Percentiles rank a stretch among this genome's conserved stretches.
Conservation (phyloP, 1,139 yeast species). For the Kodamaea suecica region DNA sequence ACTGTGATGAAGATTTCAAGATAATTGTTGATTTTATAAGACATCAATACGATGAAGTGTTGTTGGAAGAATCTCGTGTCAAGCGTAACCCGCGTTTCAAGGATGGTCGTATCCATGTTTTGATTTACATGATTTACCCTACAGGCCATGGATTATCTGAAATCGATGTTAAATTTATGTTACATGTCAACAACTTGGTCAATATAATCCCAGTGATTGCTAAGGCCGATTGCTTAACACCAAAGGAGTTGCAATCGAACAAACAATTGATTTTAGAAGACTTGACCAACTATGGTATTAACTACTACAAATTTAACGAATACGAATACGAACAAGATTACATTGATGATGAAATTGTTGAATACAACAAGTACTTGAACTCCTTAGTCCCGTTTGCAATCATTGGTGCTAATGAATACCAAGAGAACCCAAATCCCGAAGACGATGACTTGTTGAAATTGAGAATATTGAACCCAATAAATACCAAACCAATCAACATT, state of each 20-base stretch:
- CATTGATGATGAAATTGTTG: conserved; percentile 49
- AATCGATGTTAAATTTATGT: conserved; percentile 41
- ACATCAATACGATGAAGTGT: conserved; percentile 49
- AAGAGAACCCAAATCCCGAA: conserved; percentile 29
- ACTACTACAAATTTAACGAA: conserved; percentile 46
- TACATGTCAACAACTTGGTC: conserved; percentile 40
- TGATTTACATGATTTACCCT: conserved; percentile 47
- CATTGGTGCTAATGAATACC: conserved; percentile 45
- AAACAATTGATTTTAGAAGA: conserved; percentile 43
- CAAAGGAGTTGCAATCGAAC: conserved; percentile 34
- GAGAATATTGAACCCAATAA: conserved; percentile 35
- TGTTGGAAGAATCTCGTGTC: conserved; percentile 47
- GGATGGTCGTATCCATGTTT: conserved; percentile 48
- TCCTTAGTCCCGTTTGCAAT: conserved; percentile 41
- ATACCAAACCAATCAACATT: conserved; percentile 41
- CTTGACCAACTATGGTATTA: conserved; percentile 38
- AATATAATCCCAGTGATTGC: conserved; percentile 43
- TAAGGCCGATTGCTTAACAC: conserved; percentile 42
- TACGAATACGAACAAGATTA: conserved; percentile 48
- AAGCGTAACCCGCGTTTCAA: conserved; percentile 47
- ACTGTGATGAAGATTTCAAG: conserved; percentile 42
- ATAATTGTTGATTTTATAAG: conserved; percentile 48
- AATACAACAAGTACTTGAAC: conserved; percentile 46
- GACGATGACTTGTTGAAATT: conserved; percentile 39
- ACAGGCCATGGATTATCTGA: conserved; percentile 48